phyloP scores from a whole-genome alignment of 768 basidiomycete species.

The Suillus decipiens region DNA sequence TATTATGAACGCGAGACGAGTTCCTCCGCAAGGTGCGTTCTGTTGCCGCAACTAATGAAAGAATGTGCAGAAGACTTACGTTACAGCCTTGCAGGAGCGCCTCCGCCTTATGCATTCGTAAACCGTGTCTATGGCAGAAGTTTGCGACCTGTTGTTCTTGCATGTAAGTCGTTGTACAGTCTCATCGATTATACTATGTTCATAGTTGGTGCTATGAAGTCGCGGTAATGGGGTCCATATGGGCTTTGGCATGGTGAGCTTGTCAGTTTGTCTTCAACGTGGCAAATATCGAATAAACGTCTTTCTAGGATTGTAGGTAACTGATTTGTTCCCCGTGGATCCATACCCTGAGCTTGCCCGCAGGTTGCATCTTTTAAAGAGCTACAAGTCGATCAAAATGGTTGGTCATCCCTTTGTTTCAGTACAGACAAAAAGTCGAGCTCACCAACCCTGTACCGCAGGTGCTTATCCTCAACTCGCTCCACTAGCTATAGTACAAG shows the following conservation, averaged over 20 bases:
- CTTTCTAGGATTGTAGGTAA: conserved; percentile 25
- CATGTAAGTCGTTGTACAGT: conserved; percentile 36
- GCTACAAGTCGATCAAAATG: conserved; percentile 44
- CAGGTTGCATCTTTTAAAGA: conserved; percentile 67
- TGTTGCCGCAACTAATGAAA: background rate
- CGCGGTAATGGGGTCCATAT: conserved; percentile 51
- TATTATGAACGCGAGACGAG: conserved; percentile 20
- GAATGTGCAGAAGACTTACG: background rate
- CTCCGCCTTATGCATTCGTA: conserved; percentile 62
- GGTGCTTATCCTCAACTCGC: conserved; percentile 47
- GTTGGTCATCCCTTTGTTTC: conserved; percentile 39
- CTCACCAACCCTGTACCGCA: conserved; percentile 27
- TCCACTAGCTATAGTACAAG: conserved; percentile 59
- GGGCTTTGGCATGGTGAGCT: conserved; percentile 64
- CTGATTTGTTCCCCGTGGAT: background rate
- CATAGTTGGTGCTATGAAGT: conserved; percentile 24
- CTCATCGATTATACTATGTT: background rate
- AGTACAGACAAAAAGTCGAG: background rate
- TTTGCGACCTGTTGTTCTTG: conserved; percentile 60
- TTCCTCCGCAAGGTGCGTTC: conserved; percentile 18
- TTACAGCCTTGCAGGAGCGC: conserved; percentile 38
- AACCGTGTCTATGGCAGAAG: conserved; percentile 55
- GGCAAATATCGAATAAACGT: background rate
- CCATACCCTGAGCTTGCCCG: background rate
- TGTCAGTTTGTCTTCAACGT: background rate